phyloP scores from a whole-genome alignment of 2,329 filamentous ascomycete genomes.

The Aureobasidium sp. region DNA sequence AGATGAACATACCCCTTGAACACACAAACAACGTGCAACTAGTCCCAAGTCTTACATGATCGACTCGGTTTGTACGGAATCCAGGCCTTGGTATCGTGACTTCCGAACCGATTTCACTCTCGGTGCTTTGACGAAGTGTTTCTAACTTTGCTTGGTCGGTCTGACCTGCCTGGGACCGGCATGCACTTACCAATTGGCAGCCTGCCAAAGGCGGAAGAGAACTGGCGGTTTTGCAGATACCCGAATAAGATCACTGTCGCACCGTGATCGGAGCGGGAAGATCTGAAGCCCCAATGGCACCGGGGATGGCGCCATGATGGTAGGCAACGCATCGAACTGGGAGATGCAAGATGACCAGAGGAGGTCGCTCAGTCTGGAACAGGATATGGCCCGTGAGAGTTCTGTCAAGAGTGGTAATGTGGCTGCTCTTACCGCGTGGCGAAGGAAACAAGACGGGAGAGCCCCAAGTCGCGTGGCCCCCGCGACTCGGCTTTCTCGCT shows the following conservation, averaged over 20 bases:
- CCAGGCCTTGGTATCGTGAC: neutral
- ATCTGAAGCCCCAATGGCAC: neutral
- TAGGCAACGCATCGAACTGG: neutral
- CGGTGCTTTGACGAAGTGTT: neutral
- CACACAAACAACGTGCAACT: neutral
- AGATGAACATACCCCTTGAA: neutral
- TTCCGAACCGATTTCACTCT: neutral
- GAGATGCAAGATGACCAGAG: neutral
- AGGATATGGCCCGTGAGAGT: slow-evolving; percentile 5
- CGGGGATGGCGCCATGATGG: slow-evolving; percentile 3
- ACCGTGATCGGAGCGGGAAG: neutral
- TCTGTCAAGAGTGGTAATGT: slow-evolving; percentile 9
- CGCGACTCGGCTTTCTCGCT: slow-evolving; percentile 1
- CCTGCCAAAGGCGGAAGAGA: neutral
- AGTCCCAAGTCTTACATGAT: neutral
- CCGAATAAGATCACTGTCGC: neutral
- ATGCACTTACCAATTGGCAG: neutral
- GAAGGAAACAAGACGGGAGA: neutral
- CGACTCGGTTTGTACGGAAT: neutral
- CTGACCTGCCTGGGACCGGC: neutral
- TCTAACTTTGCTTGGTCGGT: neutral
- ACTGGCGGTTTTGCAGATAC: neutral
- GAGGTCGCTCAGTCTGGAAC: slow-evolving; percentile 5
- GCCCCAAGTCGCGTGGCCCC: slow-evolving; percentile 5
- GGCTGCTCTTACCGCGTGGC: slow-evolving; percentile 8